Percentiles rank a stretch among this genome's conserved stretches.
Evolutionary conservation across 1,284 basidiomycete genomes (phyloP).

Genomic region (Tetrapyrgos nigripes): DNA sequence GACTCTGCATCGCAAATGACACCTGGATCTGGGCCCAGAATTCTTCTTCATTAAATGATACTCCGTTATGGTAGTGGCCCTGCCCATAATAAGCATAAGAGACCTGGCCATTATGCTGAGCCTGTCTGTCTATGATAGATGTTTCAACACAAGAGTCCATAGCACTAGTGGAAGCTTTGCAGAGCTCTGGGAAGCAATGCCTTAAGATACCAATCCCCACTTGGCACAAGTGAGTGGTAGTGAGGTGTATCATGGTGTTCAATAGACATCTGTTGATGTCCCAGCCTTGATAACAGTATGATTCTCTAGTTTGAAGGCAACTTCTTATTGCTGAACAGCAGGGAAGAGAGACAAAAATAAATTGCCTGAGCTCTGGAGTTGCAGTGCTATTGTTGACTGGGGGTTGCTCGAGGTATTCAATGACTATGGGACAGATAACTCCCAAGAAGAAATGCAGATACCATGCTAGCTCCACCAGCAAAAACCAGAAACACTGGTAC

Average conservation of each 20-base stretch:
- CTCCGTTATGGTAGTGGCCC: not conserved
- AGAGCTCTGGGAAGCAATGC: not conserved
- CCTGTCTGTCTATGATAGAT: not conserved
- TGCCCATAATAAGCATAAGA: not conserved
- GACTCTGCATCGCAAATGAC: not conserved
- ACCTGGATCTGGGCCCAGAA: not conserved
- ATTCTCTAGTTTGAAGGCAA: not conserved
- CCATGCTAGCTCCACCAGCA: not conserved
- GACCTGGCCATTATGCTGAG: not conserved
- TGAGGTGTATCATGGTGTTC: not conserved
- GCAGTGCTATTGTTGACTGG: not conserved
- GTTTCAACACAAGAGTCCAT: not conserved
- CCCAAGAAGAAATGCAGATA: not conserved
- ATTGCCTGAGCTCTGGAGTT: not conserved
- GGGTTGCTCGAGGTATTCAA: not conserved
- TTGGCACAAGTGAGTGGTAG: not conserved
- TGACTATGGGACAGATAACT: not conserved
- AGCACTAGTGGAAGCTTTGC: not conserved
- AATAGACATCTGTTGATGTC: not conserved
- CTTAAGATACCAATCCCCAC: not conserved
- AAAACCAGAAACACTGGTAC: not conserved
- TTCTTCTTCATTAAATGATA: not conserved
- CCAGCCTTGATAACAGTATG: not conserved
- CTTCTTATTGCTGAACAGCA: not conserved
- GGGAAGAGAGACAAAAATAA: conserved; percentile 5